These are phyloP conservation scores for Simplicillium sp. DNA, from an alignment of 2,329 filamentous ascomycete genomes.

Conservation along the genomic window DNA sequence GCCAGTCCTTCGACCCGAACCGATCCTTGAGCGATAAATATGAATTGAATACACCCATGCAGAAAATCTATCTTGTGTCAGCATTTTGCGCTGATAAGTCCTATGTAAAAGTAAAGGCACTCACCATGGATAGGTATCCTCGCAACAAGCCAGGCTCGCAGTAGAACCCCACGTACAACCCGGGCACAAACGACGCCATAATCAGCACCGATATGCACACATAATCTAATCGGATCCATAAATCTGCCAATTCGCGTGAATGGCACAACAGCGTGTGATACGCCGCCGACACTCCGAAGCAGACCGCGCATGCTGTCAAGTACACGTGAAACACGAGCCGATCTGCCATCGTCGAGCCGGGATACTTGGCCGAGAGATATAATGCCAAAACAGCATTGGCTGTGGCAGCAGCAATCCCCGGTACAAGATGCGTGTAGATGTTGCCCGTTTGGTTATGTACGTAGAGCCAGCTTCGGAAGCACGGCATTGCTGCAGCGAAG, in stretches of 20 bases:
- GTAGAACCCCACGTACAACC: slow-evolving; percentile 29
- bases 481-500: slow-evolving; percentile 23
- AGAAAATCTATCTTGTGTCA: slow-evolving; percentile 18
- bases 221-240: slow-evolving; percentile 28
- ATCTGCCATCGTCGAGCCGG: slow-evolving; percentile 21
- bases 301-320: slow-evolving; percentile 23
- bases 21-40: slow-evolving; percentile 23
- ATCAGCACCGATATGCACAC: slow-evolving; percentile 26
- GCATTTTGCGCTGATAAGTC: slow-evolving; percentile 1
- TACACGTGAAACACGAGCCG: slow-evolving; percentile 28
- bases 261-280: slow-evolving; percentile 31
- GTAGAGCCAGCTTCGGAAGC: slow-evolving; percentile 28
- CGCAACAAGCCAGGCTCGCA: slow-evolving; percentile 21
- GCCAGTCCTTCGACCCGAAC: slow-evolving; percentile 24
- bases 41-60: slow-evolving; percentile 20
- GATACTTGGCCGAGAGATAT: slow-evolving; percentile 19
- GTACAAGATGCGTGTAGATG: slow-evolving; percentile 29
- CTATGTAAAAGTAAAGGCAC: too few relatives aligned
- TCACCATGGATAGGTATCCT: slow-evolving; percentile 25
- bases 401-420: slow-evolving; percentile 22
- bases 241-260: slow-evolving; percentile 20
- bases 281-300: slow-evolving; percentile 24
- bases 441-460: slow-evolving; percentile 24
- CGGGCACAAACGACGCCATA: slow-evolving; percentile 26
- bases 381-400: slow-evolving; percentile 12